Evolutionary conservation across 805 yeast species (phyloP), one percentile per base, ranked within the genome.

Genomic region (Starmerella bombi): DNA sequence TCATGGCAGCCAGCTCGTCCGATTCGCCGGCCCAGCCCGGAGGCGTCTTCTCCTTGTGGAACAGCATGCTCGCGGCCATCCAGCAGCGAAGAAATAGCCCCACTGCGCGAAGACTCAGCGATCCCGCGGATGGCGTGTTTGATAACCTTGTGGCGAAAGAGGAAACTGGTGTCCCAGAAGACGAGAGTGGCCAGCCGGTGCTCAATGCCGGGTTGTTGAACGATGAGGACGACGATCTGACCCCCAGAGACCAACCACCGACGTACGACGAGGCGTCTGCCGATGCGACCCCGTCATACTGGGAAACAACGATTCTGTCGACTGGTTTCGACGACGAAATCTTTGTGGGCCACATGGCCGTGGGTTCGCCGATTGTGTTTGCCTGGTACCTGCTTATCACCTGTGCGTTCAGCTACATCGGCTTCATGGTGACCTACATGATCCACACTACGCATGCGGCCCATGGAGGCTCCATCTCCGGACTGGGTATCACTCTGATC

Each of bases 371-470:
- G n/a, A 75, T 93, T 28, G 83, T 82, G 55, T 78, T 86, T 53
- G 61, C 82, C 4, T 88, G 98, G 97, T 88, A 86, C 61, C 68
- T 76, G 50, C 69, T 84, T 50, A 93, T 91, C 2, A 76, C 94
- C 19, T 70, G 83, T n/a, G 79, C 93, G 31, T 91, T 91, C 66
- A 95, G 88, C 60, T 82, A 81, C 58, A 79, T 88, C 25, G 98
- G 98, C 3, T 91, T 91, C 61, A 67, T 91, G 32, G 67, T 88
- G 41, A 86, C 97, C 6, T 91, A 86, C 57, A 64, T 88, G 34
- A 66, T 91, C 40, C 97, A 91, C 60, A 88, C 97, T 1, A 82
- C 96, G 2, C 98, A 91, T 58, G 96, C 97, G 4, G 94, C 96
- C 3, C 84, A 83, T 57, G 86, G 86, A 54, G 98, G 98, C 3